Percentiles rank a stretch among this genome's conserved stretches.
These are phyloP conservation scores for Sporothrix euskadiensis DNA, from an alignment of 2,329 filamentous ascomycete species.

Conservation along the genomic window DNA sequence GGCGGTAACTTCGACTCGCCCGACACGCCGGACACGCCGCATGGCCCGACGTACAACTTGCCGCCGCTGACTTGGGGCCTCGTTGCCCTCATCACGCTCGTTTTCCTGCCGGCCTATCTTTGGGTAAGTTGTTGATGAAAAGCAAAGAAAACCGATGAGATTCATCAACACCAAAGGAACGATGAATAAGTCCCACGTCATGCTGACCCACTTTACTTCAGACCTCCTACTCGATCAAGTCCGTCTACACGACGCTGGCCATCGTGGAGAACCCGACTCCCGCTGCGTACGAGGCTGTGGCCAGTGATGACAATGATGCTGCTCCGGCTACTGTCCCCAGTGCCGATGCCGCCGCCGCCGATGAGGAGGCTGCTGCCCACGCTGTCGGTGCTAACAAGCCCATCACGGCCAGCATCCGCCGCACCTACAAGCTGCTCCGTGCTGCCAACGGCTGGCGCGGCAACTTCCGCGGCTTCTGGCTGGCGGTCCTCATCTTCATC, in stretches of 20 bases:
- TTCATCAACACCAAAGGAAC: not conserved
- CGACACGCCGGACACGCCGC: slow-evolving; percentile 23
- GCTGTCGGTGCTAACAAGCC: slow-evolving; percentile 43
- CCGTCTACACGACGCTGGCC: slow-evolving; percentile 56
- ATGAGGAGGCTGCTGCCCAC: slow-evolving; percentile 42
- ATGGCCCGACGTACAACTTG: slow-evolving; percentile 30
- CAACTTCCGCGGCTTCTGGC: slow-evolving; percentile 68
- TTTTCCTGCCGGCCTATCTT: slow-evolving; percentile 50
- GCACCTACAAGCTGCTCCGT: slow-evolving; percentile 57
- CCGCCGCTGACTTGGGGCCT: slow-evolving; percentile 44
- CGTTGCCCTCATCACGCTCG: slow-evolving; percentile 44
- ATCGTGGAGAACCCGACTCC: slow-evolving; percentile 60
- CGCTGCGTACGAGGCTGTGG: slow-evolving; percentile 55
- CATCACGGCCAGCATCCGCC: slow-evolving; percentile 54
- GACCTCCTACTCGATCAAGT: slow-evolving; percentile 53
- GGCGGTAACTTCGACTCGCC: slow-evolving; percentile 28
- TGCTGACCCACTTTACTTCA: slow-evolving; percentile 34
- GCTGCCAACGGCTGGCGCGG: slow-evolving; percentile 64
- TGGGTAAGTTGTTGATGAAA: slow-evolving; percentile 40
- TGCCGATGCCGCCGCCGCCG: slow-evolving; percentile 37
- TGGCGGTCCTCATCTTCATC: slow-evolving; percentile 46
- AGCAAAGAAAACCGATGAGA: not conserved
- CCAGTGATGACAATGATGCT: slow-evolving; percentile 41
- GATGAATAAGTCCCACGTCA: slow-evolving; percentile 30
- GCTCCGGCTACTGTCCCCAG: not conserved